Evolutionary conservation across 352 stramenopile genomes (phyloP).

Genomic region (Pythium brassicae): DNA sequence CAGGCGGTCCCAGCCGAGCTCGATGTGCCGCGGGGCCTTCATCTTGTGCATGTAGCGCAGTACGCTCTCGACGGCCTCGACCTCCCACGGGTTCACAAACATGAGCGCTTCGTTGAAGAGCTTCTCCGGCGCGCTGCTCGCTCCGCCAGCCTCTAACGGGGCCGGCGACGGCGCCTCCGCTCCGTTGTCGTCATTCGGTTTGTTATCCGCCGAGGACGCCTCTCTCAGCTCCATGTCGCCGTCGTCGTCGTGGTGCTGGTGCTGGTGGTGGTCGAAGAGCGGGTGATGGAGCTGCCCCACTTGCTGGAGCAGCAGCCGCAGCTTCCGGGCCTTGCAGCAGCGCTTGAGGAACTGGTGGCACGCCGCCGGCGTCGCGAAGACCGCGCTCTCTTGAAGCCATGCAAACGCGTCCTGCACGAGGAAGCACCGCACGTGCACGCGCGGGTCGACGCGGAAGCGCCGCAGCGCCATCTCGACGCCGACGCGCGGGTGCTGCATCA

Average conservation of each 20-base stretch:
- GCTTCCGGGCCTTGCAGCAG: conserved; percentile 70
- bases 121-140: conserved; percentile 8
- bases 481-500: conserved; percentile 56
- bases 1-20: conserved; percentile 73
- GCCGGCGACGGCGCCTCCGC: not conserved
- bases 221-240: not conserved
- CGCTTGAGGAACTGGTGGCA: conserved; percentile 57
- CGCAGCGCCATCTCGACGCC: conserved; percentile 42
- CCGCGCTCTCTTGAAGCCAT: conserved; percentile 46
- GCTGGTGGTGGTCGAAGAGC: conserved; percentile 32
- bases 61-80: conserved; percentile 63
- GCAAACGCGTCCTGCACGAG: conserved; percentile 60
- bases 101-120: conserved; percentile 60
- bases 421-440: conserved; percentile 73
- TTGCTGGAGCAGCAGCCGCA: conserved; percentile 62
- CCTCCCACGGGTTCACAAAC: conserved; percentile 82
- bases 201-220: not conserved
- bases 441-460: conserved; percentile 67
- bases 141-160: not conserved
- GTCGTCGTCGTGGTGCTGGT: not conserved
- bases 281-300: conserved; percentile 41
- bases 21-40: conserved; percentile 41
- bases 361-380: conserved; percentile 36
- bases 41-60: conserved; percentile 57
- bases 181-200: not conserved